These are phyloP conservation scores for Starmerella bombi DNA, from an alignment of 805 yeast species.

Conservation along the genomic window DNA sequence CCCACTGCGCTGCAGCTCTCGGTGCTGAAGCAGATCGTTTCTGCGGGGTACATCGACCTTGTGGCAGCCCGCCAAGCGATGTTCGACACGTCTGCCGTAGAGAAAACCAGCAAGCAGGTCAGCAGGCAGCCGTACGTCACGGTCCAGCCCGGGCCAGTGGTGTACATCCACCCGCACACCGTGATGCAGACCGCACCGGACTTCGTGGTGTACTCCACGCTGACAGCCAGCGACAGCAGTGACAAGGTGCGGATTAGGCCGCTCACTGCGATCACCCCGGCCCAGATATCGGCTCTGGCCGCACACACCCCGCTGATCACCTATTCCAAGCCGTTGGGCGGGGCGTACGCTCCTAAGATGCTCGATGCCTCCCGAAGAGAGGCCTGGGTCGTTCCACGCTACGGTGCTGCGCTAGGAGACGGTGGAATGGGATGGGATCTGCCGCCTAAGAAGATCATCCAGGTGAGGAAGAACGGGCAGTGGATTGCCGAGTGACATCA, in stretches of 20 bases:
- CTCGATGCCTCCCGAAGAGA: conserved; percentile 56
- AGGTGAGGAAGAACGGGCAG: conserved; percentile 48
- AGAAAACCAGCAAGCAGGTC: conserved; percentile 41
- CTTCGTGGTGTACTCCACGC: conserved; percentile 57
- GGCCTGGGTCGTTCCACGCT: conserved; percentile 81
- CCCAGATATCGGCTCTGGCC: conserved; percentile 66
- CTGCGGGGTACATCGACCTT: conserved; percentile 88
- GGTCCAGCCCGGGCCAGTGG: conserved; percentile 23
- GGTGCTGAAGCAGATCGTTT: conserved; percentile 77
- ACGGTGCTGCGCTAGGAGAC: conserved; percentile 70
- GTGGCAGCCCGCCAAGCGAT: conserved; percentile 58
- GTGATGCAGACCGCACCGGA: conserved; percentile 60
- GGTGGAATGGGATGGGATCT: conserved; percentile 90
- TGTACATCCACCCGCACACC: conserved; percentile 71
- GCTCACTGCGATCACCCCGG: conserved; percentile 60
- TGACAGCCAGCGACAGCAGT: conserved; percentile 41
- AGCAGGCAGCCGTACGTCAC: conserved; percentile 44
- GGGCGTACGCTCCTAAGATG: conserved; percentile 72
- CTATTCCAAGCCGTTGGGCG: conserved; percentile 83
- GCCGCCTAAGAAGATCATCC: conserved; percentile 65
- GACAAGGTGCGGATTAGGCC: conserved; percentile 52
- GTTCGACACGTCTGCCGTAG: conserved; percentile 52
- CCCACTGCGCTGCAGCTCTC: conserved; percentile 59
- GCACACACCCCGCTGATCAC: conserved; percentile 58
- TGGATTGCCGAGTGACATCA: no score